Base-by-base conservation (phyloP, 352 stramenopile genomes). In the Phytopythium mirpurense region DNA sequence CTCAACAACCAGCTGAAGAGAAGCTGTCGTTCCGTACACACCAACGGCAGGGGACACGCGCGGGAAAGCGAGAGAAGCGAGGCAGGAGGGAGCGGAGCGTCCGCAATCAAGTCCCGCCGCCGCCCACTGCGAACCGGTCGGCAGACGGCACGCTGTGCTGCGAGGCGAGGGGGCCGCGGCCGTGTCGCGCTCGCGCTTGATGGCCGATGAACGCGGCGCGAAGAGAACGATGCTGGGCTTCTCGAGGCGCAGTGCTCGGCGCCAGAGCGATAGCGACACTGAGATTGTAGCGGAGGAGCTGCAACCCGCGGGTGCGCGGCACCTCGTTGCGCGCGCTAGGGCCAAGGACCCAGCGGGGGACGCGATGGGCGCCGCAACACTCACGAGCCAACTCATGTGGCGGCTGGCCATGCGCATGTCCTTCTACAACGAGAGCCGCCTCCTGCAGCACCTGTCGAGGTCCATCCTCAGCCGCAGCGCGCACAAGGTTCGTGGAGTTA, bases 341-440 rank as follows among this genome's bases (percentile, higher is more conserved):
- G 63, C 64, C 23, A 37, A 70, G 51, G 67, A 72, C 23, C 34
- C 71, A 38, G 57, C 60, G 27, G 59, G 58, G 45, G 68, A 72
- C 37, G 55, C 11, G n/a, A 44, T 21, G 3, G 40, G 51, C n/a
- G 51, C 50, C 12, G 57, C 65, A 24, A 74, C 65, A 44, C 62
- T 86, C 3, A 63, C 72, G 26, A 76, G 71, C 44, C 65, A 88
- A 49, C 65, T 85, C 34, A 71, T 88, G 64, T 86, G 68, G 70
- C 78, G 78, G 45, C 60, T 89, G 19, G 75, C 75, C 16, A 71
- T 85, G 70, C 62, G 63, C 46, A 78, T 89, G 71, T 89, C 78
- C 19, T 71, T 75, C 21, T 72, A 78, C 60, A 73, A 86, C 51
- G 78, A 89, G 43, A 89, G 53, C 21, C 73, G 75, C 6, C 38